These are phyloP conservation scores for Ascobolus immersus DNA, from an alignment of 495 filamentous ascomycete genomes.

Conservation along the genomic window DNA sequence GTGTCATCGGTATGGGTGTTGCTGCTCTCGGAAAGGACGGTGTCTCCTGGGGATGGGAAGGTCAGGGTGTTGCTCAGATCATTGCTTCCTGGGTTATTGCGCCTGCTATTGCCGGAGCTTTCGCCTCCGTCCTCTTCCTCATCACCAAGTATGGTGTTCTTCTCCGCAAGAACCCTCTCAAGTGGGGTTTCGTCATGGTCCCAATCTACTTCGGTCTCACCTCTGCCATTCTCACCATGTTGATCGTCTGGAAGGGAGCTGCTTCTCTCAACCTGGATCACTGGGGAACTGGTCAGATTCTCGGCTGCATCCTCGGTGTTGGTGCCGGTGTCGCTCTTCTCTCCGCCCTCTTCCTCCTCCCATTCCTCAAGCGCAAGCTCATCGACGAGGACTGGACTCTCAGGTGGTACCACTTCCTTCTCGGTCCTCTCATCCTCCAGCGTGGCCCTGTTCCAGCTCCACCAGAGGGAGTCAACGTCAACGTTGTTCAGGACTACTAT, in stretches of 20 bases:
- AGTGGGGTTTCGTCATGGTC: slow-evolving; percentile 29
- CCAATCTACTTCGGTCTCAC: slow-evolving; percentile 38
- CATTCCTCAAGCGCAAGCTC: slow-evolving; percentile 34
- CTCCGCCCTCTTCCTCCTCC: slow-evolving; percentile 32
- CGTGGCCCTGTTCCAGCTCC: slow-evolving; percentile 25
- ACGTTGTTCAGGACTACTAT: slow-evolving; percentile 29
- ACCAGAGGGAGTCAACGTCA: slow-evolving; percentile 17
- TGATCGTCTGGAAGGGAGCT: slow-evolving; percentile 33
- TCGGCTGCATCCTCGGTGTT: slow-evolving; percentile 32
- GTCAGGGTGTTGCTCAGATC: slow-evolving; percentile 29
- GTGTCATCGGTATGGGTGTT: slow-evolving; percentile 37
- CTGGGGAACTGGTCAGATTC: slow-evolving; percentile 26
- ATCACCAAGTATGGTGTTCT: slow-evolving; percentile 39
- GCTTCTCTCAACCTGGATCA: slow-evolving; percentile 22
- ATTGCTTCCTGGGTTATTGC: slow-evolving; percentile 38
- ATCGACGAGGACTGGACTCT: slow-evolving; percentile 30
- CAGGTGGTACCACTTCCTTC: slow-evolving; percentile 29
- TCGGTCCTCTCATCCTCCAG: slow-evolving; percentile 29
- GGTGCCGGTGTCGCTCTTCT: slow-evolving; percentile 29
- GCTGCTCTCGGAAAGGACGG: slow-evolving; percentile 27
- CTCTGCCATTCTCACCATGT: slow-evolving; percentile 33
- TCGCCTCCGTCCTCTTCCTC: slow-evolving; percentile 36
- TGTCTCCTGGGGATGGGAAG: slow-evolving; percentile 30
- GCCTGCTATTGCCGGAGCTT: slow-evolving; percentile 30
- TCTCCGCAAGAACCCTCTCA: slow-evolving; percentile 30